These are phyloP conservation scores for Plasmodium gallinaceum DNA, from an alignment of 169 alveolate genomes.

Conservation along the genomic window DNA sequence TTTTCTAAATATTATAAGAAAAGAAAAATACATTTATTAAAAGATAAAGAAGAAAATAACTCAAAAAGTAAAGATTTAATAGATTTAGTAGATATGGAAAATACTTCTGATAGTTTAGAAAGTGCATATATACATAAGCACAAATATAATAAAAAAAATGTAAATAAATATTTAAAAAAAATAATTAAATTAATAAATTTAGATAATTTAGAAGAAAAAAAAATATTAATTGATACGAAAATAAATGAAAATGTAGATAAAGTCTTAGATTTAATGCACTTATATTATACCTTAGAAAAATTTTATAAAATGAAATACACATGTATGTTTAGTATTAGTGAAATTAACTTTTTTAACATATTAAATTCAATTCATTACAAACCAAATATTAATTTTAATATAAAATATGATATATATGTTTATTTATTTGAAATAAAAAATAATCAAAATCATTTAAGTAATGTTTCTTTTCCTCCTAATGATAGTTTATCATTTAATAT, in stretches of 20 bases:
- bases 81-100: slow-evolving; percentile 54
- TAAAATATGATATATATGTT: slow-evolving; percentile 61
- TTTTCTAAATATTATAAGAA: slow-evolving; percentile 72
- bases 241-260: slow-evolving; percentile 36
- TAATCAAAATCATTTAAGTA: slow-evolving; percentile 29
- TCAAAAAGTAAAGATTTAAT: slow-evolving; percentile 26
- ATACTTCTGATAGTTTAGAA: slow-evolving; percentile 70
- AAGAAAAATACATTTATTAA: slow-evolving; percentile 44
- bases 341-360: slow-evolving; percentile 34
- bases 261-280: slow-evolving; percentile 53
- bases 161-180: slow-evolving; percentile 50
- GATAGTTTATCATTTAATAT: slow-evolving; percentile 29
- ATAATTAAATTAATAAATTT: slow-evolving; percentile 41
- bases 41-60: slow-evolving; percentile 8
- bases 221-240: slow-evolving; percentile 68
- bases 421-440: slow-evolving; percentile 50
- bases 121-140: slow-evolving; percentile 77
- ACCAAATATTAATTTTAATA: slow-evolving; percentile 62
- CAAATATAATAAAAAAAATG: slow-evolving; percentile 65
- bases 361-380: slow-evolving; percentile 61
- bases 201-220: slow-evolving; percentile 58
- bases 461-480: slow-evolving; percentile 3
- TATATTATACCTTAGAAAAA: slow-evolving; percentile 73
- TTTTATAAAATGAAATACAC: slow-evolving; percentile 72
- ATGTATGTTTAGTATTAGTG: slow-evolving; percentile 47